Evolutionary conservation across 2,329 filamentous ascomycete genomes (phyloP), one percentile per base, ranked within the genome.

Genomic region (Ceratocystiopsis brevicomis): DNA sequence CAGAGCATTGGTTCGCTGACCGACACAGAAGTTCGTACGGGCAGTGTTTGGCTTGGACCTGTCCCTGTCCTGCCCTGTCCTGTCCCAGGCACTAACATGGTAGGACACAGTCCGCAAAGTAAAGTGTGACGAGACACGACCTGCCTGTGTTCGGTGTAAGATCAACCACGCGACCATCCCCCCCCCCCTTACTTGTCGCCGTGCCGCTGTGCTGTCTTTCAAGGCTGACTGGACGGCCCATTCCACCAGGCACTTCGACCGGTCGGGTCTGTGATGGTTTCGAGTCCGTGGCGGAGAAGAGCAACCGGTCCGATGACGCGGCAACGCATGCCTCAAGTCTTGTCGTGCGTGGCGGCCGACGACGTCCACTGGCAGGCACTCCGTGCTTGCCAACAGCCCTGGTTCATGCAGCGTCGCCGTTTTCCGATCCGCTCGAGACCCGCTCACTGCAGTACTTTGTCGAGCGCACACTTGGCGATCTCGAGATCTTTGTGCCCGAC

Each of bases 401-500:
- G n/a, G 25, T 43, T 15, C 40, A 44, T 19, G 21, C 43, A n/a
- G 34, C 37, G 14, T 35, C 41, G 1, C 32, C 25, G 5, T 45
- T 39, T 30, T 33, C 41, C 16, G 41, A 47, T 17, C 45, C 47
- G 1, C 40, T 43, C 11, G 47, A 48, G 18, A 35, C 47, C 1
- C 47, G 47, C 6, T 47, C 45, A 2, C 45, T 48, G 16, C 38
- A 42, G 30, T 49, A 41, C 19, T 49, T 45, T 38, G 36, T 44
- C 10, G 45, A 49, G 38, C 39, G 43, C 16, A 49, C 47, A 2
- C 38, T 45, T 11, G 34, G 30, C 14, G 43, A 47, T 16, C 33
- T 49, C 12, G 43, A 49, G 38, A 41, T 37, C 1, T 49, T 49
- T n/a, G 42, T 49, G 3, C 45, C 47, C 4, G 47, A 49, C 40